A percentile compares a stretch with the other conserved stretches of the same genome.
Conservation (phyloP, 129 eudicot genomes). For the Pittosporum tobira region DNA sequence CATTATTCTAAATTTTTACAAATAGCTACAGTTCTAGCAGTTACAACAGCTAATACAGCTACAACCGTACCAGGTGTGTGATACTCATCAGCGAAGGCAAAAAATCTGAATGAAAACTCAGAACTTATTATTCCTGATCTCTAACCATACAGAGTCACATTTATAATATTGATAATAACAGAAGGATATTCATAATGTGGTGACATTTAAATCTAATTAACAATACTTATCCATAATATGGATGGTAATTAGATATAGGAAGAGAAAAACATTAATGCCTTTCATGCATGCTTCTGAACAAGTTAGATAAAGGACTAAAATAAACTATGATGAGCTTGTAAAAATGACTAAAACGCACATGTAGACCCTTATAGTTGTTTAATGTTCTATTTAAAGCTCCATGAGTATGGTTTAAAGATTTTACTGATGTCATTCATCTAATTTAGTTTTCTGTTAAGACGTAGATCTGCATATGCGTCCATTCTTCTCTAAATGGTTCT, state of each 20-base stretch:
- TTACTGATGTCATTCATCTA: neutral
- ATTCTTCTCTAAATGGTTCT: neutral
- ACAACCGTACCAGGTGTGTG: too few species aligned
- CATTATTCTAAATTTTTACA: too few species aligned
- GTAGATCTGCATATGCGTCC: neutral
- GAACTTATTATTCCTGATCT: neutral
- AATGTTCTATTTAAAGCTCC: neutral
- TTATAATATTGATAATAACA: too few species aligned
- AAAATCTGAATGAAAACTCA: neutral
- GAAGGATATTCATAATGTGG: too few species aligned
- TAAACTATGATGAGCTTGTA: neutral
- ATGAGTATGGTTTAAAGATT: neutral
- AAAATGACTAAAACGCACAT: neutral
- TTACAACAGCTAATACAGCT: too few species aligned
- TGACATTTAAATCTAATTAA: too few species aligned
- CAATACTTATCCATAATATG: neutral
- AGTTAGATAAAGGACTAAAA: neutral
- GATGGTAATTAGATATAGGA: neutral
- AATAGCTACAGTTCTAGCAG: too few species aligned
- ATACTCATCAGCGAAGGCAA: too few species aligned
- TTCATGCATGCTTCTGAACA: neutral
- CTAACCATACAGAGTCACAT: neutral
- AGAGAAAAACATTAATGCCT: neutral
- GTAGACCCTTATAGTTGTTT: neutral
- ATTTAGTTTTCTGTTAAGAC: neutral